phyloP scores from a whole-genome alignment of 805 yeast genomes.

The Lipomyces oligophaga region DNA sequence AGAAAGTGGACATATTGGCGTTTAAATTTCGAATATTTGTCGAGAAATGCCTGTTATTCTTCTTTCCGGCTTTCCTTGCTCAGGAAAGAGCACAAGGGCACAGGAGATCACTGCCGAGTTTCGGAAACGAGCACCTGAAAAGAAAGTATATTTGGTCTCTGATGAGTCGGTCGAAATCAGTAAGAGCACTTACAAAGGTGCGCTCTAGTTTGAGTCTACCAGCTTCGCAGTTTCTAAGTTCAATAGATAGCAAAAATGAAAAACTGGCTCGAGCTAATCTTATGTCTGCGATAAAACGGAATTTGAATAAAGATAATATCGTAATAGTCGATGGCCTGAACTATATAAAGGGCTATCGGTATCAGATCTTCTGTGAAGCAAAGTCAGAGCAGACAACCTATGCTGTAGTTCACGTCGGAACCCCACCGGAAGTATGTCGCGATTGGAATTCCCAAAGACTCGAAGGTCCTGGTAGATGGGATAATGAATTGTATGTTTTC shows the following conservation, averaged over 20 bases:
- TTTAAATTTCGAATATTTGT: too few species aligned
- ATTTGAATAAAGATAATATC: constrained; percentile 59
- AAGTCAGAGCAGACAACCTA: constrained; percentile 77
- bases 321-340: constrained; percentile 83
- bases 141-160: constrained; percentile 62
- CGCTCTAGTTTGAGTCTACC: neutral
- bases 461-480: constrained; percentile 24
- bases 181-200: constrained; percentile 55
- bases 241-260: constrained; percentile 62
- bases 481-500: constrained; percentile 20
- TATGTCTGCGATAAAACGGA: constrained; percentile 84
- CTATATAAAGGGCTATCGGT: constrained; percentile 92
- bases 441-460: constrained; percentile 51
- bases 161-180: constrained; percentile 75
- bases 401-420: constrained; percentile 74
- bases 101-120: constrained; percentile 48
- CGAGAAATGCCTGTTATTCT: constrained; percentile 73
- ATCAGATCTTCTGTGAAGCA: constrained; percentile 91
- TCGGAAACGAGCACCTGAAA: constrained; percentile 52
- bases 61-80: constrained; percentile 78
- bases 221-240: neutral
- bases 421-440: constrained; percentile 57
- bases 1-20: too few species aligned
- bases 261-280: constrained; percentile 79
- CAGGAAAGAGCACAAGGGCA: constrained; percentile 81